These are phyloP conservation scores for Pugionium dolabratum DNA, from an alignment of 345 rosid species.

Conservation along the genomic window DNA sequence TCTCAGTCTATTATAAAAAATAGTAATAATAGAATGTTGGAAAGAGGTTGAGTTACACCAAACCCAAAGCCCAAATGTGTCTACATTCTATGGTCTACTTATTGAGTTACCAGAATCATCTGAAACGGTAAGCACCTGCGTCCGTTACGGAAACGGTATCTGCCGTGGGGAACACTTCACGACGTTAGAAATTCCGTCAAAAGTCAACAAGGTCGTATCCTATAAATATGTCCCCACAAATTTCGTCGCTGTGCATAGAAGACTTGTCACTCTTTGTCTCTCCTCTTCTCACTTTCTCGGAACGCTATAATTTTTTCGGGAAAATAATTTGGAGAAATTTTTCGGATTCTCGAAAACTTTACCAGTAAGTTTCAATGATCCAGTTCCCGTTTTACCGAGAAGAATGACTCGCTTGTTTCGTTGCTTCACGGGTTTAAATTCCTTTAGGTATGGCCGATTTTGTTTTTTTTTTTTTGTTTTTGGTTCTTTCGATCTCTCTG, in stretches of 20 bases:
- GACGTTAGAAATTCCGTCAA: slow-evolving; percentile 37
- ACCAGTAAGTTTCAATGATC: slow-evolving; percentile 12
- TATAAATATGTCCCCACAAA: slow-evolving; percentile 19
- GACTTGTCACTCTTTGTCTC: slow-evolving; percentile 29
- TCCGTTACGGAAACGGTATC: slow-evolving; percentile 31
- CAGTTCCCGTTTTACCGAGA: neutral
- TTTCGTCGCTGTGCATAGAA: slow-evolving; percentile 36
- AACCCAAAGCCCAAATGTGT: too few species aligned
- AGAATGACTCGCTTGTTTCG: slow-evolving; percentile 8
- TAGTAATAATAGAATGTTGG: too few species aligned
- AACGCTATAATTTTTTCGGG: slow-evolving; percentile 18
- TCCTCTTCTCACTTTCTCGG: neutral
- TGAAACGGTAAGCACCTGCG: slow-evolving; percentile 26
- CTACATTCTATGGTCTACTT: too few species aligned
- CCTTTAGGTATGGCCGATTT: slow-evolving; percentile 2
- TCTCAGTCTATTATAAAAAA: too few species aligned
- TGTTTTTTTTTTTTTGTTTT: too few species aligned
- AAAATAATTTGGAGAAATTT: slow-evolving; percentile 1
- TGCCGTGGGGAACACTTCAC: slow-evolving; percentile 31
- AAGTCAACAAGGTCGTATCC: slow-evolving; percentile 13
- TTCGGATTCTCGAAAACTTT: slow-evolving; percentile 27
- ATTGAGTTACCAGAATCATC: neutral
- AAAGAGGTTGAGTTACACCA: too few species aligned
- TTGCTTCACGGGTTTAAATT: slow-evolving; percentile 15
- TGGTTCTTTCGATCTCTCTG: slow-evolving; percentile 1